phyloP scores from a whole-genome alignment of 2,329 filamentous ascomycete genomes.

The Pseudogymnoascus pannorum region DNA sequence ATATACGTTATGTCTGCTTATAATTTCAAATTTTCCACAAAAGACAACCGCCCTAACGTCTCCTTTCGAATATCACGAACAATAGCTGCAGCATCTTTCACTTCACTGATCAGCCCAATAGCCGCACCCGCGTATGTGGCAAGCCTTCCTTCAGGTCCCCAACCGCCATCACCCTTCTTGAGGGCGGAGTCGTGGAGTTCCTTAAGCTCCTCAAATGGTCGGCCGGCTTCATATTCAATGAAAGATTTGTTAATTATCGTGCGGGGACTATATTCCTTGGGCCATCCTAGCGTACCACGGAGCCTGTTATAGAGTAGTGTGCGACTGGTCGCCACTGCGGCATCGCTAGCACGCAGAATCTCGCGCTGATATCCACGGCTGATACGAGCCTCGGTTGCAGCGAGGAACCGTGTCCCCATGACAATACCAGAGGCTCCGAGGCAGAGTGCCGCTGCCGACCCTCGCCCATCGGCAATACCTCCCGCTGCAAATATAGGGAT shows the following conservation, averaged over 20 bases:
- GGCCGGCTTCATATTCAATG: slow-evolving; percentile 31
- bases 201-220: slow-evolving; percentile 25
- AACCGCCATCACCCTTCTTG: slow-evolving; percentile 36
- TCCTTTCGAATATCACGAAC: slow-evolving; percentile 14
- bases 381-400: slow-evolving; percentile 37
- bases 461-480: slow-evolving; percentile 28
- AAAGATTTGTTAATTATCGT: slow-evolving; percentile 47
- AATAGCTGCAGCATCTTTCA: slow-evolving; percentile 16
- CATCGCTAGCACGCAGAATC: slow-evolving; percentile 38
- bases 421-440: slow-evolving; percentile 33
- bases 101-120: slow-evolving; percentile 18
- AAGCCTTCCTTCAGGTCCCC: slow-evolving; percentile 32
- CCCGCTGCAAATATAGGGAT: slow-evolving; percentile 12
- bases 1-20: background rate
- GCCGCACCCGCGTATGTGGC: slow-evolving; percentile 18
- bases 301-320: slow-evolving; percentile 42
- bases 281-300: slow-evolving; percentile 49
- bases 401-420: slow-evolving; percentile 42
- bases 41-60: background rate
- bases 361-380: slow-evolving; percentile 38
- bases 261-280: slow-evolving; percentile 45
- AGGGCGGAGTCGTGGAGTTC: slow-evolving; percentile 26
- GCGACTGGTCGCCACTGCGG: slow-evolving; percentile 39
- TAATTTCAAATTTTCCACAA: background rate
- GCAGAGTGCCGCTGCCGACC: slow-evolving; percentile 25